These are phyloP conservation scores for Naganishia onofrii DNA, from an alignment of 768 basidiomycete species.

Conservation along the genomic window DNA sequence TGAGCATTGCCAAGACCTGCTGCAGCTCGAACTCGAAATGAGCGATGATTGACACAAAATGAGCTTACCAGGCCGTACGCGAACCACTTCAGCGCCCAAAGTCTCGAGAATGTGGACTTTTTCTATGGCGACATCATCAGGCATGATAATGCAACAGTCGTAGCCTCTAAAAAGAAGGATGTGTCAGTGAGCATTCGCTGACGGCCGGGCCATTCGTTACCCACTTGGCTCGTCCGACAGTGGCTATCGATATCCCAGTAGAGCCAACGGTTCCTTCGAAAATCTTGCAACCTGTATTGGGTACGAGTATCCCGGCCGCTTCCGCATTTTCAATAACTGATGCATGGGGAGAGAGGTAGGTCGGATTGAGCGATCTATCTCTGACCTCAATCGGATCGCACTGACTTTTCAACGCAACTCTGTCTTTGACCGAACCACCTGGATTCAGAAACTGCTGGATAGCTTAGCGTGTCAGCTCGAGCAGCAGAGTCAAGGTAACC, in stretches of 20 bases:
- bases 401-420: conserved; percentile 88
- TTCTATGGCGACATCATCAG: conserved; percentile 66
- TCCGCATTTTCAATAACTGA: conserved; percentile 95
- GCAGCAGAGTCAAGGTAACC: conserved; percentile 11
- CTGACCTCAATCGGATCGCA: background rate
- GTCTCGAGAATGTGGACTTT: conserved; percentile 79
- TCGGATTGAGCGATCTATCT: background rate
- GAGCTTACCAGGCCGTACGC: conserved; percentile 52
- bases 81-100: conserved; percentile 83
- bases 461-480: background rate
- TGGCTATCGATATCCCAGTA: conserved; percentile 83
- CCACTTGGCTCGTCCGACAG: conserved; percentile 80
- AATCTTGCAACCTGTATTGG: conserved; percentile 82
- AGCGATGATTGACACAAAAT: background rate
- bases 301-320: conserved; percentile 71
- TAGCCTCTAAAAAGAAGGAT: conserved; percentile 64
- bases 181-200: background rate
- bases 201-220: conserved; percentile 34
- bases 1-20: background rate
- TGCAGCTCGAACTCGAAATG: background rate
- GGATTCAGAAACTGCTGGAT: conserved; percentile 80
- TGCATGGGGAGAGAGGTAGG: background rate
- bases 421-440: conserved; percentile 95
- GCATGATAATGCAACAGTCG: conserved; percentile 65
- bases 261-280: conserved; percentile 90